Evolutionary conservation across 176 grass and related monocot genomes (phyloP).

Genomic region (Oryza glumipatula): DNA sequence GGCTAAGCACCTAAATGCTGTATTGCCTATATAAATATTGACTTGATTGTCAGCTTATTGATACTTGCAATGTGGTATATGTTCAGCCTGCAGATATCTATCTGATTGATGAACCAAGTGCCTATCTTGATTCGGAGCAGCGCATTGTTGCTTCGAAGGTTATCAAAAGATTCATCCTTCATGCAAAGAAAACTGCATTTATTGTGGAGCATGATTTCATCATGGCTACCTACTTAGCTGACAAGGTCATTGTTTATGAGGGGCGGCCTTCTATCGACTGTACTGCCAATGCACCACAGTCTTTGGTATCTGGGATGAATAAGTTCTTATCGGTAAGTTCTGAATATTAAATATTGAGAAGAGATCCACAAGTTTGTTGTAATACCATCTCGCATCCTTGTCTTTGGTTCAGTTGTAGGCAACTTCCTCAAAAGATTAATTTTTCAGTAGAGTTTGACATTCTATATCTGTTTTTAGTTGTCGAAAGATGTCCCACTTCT

Average conservation of each 20-base stretch:
- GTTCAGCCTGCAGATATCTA: slow-evolving; percentile 86
- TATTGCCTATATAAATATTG: neutral
- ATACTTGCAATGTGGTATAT: slow-evolving; percentile 28
- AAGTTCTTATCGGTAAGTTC: slow-evolving; percentile 77
- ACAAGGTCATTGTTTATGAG: slow-evolving; percentile 91
- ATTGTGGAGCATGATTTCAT: slow-evolving; percentile 95
- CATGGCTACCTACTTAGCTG: slow-evolving; percentile 90
- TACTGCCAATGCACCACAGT: slow-evolving; percentile 70
- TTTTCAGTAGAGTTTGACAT: neutral
- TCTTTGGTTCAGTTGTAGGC: neutral
- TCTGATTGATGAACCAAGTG: slow-evolving; percentile 94
- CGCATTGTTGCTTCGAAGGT: slow-evolving; percentile 84
- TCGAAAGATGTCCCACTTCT: too few relatives aligned
- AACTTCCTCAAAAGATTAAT: neutral
- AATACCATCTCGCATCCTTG: neutral
- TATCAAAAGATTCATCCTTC: slow-evolving; percentile 95
- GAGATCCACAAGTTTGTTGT: neutral
- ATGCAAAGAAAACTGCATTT: slow-evolving; percentile 94
- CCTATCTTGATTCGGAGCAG: slow-evolving; percentile 90
- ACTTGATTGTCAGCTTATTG: neutral
- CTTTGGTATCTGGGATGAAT: slow-evolving; percentile 89
- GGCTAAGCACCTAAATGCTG: neutral
- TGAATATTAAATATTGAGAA: neutral
- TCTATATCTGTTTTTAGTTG: neutral
- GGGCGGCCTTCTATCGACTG: slow-evolving; percentile 75